Base-by-base conservation (phyloP, 306 rosid species). In the Cicer arietinum region DNA sequence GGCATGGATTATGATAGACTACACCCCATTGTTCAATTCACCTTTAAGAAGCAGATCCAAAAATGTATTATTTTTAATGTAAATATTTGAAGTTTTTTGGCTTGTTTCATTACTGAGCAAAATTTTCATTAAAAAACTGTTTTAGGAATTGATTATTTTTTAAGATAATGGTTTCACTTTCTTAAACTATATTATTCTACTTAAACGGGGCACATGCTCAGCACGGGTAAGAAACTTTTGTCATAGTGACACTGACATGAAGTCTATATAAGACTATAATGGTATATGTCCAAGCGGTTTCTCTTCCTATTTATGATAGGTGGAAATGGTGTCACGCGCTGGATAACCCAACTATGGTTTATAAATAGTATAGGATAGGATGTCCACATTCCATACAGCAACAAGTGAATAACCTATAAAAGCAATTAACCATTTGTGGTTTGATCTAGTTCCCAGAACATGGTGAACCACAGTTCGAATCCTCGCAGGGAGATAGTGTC, bases 11-110 rank as follows among this genome's bases (percentile, higher is more conserved):
- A 42, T 10, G 8, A 14, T 54, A 54, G 58, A 71, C 43, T 10
- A 17, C 73, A 63, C 44, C 65, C 43, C 11, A 50, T 59, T 54
- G 67, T 53, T 63, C 57, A 43, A 5, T 50, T 52, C 54, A 46
- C 18, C 8, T 4, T 5, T 54, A 37, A 8, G 66, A 46, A 16
- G 46, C 11, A 1, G 41, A 71, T 45, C 43, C 13, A 62, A 2
- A 40, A 25, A 42, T 70, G 63, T 18, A 60, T 4, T 16, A 46
- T 16, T 50, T 51, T 20, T 10, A 0, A 37, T 6, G 62, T 3
- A 8, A 20, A 20, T 14, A 11, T 22, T 46, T 22, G 8, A 46
- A 46, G 43, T 30, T 25, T 42, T 42, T 40, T 0, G 14, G 45
- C 10, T 53, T 10, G 20, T 39, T 40, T 53, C 2, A 41, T 10